Conservation (phyloP, 208 protist species). For the Jaenimonas drosophilae region DNA sequence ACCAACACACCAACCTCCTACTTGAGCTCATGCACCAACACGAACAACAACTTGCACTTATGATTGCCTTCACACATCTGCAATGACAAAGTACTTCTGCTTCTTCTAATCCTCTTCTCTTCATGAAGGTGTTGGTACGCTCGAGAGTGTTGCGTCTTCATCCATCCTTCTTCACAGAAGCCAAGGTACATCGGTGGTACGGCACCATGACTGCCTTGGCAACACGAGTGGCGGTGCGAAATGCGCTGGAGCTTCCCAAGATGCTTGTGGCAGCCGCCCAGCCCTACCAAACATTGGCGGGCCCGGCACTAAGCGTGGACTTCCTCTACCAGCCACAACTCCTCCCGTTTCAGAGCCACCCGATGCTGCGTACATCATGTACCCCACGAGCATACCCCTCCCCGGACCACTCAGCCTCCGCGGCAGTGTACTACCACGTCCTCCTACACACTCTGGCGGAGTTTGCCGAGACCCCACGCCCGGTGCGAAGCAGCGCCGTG, state of each 20-base stretch:
- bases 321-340: conserved; percentile 48
- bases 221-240: not conserved
- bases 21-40: too few species aligned
- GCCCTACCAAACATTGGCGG: conserved; percentile 76
- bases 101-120: too few species aligned
- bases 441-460: conserved; percentile 69
- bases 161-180: too few species aligned
- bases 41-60: too few species aligned
- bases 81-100: too few species aligned
- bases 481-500: conserved; percentile 29
- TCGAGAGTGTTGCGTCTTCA: too few species aligned
- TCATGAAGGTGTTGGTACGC: too few species aligned
- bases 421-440: conserved; percentile 56
- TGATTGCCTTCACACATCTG: too few species aligned
- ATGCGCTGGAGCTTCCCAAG: conserved; percentile 43
- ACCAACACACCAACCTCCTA: too few species aligned
- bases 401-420: not conserved
- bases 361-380: conserved; percentile 16
- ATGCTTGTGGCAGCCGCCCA: conserved; percentile 56
- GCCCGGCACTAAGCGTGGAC: conserved; percentile 57
- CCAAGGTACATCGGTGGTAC: too few species aligned
- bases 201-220: conserved; percentile 3
- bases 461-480: conserved; percentile 62
- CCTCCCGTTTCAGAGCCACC: conserved; percentile 46
- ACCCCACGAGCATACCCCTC: not conserved